phyloP scores from a whole-genome alignment of 768 basidiomycete genomes.

The Gloeopeniophorella convolvens region DNA sequence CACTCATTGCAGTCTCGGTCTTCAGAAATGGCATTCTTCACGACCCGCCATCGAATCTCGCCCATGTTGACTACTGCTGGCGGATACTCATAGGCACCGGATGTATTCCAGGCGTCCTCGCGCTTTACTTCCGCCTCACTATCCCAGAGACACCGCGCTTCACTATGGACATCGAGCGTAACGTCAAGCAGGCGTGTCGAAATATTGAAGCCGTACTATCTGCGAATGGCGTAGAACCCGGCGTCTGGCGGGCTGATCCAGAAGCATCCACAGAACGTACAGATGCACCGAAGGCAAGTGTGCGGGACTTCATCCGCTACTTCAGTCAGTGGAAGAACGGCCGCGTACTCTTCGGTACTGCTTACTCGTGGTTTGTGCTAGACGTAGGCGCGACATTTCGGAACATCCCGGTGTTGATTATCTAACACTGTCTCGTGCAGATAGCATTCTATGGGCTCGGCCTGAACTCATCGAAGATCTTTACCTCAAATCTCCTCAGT shows the following conservation, averaged over 20 bases:
- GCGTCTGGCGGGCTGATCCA: constrained; percentile 42
- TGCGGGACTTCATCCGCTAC: constrained; percentile 59
- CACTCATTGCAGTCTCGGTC: constrained; percentile 53
- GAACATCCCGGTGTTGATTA: neutral
- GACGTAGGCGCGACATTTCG: constrained; percentile 46
- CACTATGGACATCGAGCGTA: constrained; percentile 89
- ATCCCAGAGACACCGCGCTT: constrained; percentile 89
- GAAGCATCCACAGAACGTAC: constrained; percentile 54
- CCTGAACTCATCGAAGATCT: constrained; percentile 73
- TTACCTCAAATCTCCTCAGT: constrained; percentile 40
- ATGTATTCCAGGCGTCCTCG: constrained; percentile 70
- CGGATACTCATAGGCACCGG: constrained; percentile 85
- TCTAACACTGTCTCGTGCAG: constrained; percentile 27
- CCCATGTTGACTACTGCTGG: constrained; percentile 72
- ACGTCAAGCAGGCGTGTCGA: constrained; percentile 64
- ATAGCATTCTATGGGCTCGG: constrained; percentile 88
- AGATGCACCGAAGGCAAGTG: constrained; percentile 59
- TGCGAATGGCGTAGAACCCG: constrained; percentile 25
- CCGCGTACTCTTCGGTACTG: constrained; percentile 70
- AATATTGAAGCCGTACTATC: constrained; percentile 69
- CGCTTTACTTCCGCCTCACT: constrained; percentile 90
- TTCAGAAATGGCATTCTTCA: constrained; percentile 58
- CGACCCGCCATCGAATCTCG: constrained; percentile 32
- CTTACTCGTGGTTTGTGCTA: constrained; percentile 87
- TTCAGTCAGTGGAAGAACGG: constrained; percentile 72